Evolutionary conservation across 495 filamentous ascomycete species (phyloP).

Genomic region (Penicillium paradoxum): DNA sequence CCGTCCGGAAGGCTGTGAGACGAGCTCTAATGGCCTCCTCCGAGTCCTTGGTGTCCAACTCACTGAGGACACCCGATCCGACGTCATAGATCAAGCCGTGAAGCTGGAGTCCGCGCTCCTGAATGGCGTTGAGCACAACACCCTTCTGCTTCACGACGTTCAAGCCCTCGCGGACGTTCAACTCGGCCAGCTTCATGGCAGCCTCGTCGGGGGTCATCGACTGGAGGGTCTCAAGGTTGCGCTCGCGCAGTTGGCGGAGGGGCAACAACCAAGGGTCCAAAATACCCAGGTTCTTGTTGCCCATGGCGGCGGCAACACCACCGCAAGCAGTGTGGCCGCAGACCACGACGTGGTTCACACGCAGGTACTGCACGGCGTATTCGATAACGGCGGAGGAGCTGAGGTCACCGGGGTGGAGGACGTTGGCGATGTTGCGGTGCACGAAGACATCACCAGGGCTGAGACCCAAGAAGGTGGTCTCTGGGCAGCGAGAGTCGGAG

Average conservation of each 20-base stretch:
- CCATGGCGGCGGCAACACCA: slow-evolving; percentile 65
- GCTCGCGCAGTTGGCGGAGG: slow-evolving; percentile 58
- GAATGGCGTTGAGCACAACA: slow-evolving; percentile 58
- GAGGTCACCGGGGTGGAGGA: slow-evolving; percentile 72
- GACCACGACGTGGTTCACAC: slow-evolving; percentile 77
- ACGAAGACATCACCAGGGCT: slow-evolving; percentile 88
- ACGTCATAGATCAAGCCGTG: slow-evolving; percentile 71
- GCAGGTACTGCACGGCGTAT: slow-evolving; percentile 69
- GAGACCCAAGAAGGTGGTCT: slow-evolving; percentile 76
- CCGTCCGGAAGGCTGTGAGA: slow-evolving; percentile 39
- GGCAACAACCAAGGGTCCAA: slow-evolving; percentile 80
- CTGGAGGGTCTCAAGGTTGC: slow-evolving; percentile 35
- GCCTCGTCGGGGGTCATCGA: slow-evolving; percentile 48
- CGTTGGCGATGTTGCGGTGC: slow-evolving; percentile 93
- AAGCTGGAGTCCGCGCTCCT: slow-evolving; percentile 64
- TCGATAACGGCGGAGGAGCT: slow-evolving; percentile 74
- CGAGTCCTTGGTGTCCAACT: slow-evolving; percentile 47
- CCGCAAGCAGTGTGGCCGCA: slow-evolving; percentile 83
- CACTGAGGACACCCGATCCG: slow-evolving; percentile 51
- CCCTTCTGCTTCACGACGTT: slow-evolving; percentile 56
- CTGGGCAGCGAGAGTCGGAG: slow-evolving; percentile 83
- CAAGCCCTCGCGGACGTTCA: slow-evolving; percentile 66
- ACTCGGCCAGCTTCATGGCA: slow-evolving; percentile 54
- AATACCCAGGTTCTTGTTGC: slow-evolving; percentile 64
- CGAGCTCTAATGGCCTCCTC: slow-evolving; percentile 36